Evolutionary conservation across 495 filamentous ascomycete genomes (phyloP).

Genomic region (Terfezia claveryi): DNA sequence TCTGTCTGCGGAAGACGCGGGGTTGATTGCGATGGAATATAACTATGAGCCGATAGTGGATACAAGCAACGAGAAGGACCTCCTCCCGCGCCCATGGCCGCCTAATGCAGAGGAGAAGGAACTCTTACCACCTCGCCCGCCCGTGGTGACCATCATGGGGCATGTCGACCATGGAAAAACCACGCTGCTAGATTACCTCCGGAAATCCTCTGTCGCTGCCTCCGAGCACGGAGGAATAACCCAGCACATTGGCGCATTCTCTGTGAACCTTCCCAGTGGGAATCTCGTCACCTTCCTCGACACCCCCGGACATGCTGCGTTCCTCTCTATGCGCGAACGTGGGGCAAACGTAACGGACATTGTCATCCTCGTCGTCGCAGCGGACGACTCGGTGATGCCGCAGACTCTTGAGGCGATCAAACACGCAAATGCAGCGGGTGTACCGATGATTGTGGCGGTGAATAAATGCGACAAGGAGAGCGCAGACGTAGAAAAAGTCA

Average conservation of each 20-base stretch:
- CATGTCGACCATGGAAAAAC: conserved; percentile 99
- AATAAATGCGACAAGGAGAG: conserved; percentile 89
- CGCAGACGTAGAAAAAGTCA: conserved; percentile 57
- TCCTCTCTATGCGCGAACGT: conserved; percentile 83
- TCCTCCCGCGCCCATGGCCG: conserved; percentile 45
- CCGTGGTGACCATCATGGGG: conserved; percentile 98
- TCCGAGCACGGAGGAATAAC: conserved; percentile 94
- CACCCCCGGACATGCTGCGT: conserved; percentile 90
- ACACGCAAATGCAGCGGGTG: conserved; percentile 71
- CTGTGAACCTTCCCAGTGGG: conserved; percentile 61
- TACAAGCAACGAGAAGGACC: conserved; percentile 38
- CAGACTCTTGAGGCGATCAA: conserved; percentile 95
- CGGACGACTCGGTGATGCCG: conserved; percentile 92
- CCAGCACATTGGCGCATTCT: conserved; percentile 98
- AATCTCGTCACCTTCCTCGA: conserved; percentile 91
- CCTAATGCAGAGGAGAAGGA: conserved; percentile 37
- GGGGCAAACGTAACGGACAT: conserved; percentile 95
- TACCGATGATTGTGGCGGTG: conserved; percentile 94
- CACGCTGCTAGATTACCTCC: conserved; percentile 80
- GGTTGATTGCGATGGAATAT: conserved; percentile 76
- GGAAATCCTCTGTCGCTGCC: conserved; percentile 74
- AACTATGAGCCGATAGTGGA: conserved; percentile 83
- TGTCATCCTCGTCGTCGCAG: conserved; percentile 84
- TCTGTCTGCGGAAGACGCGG: conserved; percentile 73
- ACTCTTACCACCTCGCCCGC: conserved; percentile 49